Conservation (phyloP, 352 stramenopile genomes). For the Phytopythium mirpurense region DNA sequence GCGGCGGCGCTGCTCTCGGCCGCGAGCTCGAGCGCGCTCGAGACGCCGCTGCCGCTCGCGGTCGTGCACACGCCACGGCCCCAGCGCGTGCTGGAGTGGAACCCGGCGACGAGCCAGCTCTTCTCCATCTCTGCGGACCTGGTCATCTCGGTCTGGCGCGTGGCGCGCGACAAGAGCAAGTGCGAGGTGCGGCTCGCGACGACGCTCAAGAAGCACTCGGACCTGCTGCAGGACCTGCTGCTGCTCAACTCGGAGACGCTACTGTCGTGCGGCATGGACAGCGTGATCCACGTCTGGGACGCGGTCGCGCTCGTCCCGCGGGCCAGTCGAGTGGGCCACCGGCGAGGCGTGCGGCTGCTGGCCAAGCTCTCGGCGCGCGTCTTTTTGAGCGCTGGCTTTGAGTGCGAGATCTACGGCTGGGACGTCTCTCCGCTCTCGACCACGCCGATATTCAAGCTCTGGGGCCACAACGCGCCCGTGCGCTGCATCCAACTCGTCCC, state of each 20-base stretch:
- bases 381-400: conserved; percentile 74
- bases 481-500: conserved; percentile 66
- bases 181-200: conserved; percentile 51
- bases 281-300: conserved; percentile 71
- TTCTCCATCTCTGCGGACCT: conserved; percentile 75
- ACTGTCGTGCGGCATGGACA: conserved; percentile 74
- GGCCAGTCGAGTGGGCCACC: conserved; percentile 48
- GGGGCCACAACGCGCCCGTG: conserved; percentile 59
- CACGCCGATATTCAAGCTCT: conserved; percentile 61
- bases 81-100: conserved; percentile 73
- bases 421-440: conserved; percentile 58
- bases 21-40: conserved; percentile 49
- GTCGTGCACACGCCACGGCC: conserved; percentile 61
- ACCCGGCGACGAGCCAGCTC: conserved; percentile 34
- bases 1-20: conserved; percentile 52
- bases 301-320: conserved; percentile 39
- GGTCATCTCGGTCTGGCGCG: conserved; percentile 58
- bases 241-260: conserved; percentile 66
- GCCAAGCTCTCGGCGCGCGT: conserved; percentile 56
- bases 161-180: conserved; percentile 28
- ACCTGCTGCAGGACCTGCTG: conserved; percentile 69
- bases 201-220: conserved; percentile 60
- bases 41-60: conserved; percentile 55
- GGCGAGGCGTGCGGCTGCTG: conserved; percentile 53
- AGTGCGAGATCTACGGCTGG: conserved; percentile 71